Base-by-base conservation (phyloP, 345 rosid genomes). In the Geranium brycei region DNA sequence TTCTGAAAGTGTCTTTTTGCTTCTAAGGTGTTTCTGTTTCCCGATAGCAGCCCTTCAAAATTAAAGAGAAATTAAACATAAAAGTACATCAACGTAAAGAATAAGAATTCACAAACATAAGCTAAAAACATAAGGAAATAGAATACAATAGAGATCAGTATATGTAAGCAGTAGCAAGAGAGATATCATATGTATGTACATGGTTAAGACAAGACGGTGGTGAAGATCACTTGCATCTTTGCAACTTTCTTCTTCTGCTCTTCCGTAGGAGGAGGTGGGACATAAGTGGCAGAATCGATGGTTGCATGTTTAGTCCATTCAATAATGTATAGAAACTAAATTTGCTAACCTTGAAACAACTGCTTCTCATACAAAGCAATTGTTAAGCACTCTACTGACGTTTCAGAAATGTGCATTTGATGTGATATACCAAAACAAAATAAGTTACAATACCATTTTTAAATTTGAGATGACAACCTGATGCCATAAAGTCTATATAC, bases 181-280 rank as follows among this genome's bases (percentile, higher is more conserved):
- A n/a, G n/a, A n/a, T n/a, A n/a, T n/a, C n/a, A n/a, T n/a, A n/a
- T 72, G 69, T 77, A 57, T 88, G n/a, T n/a, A n/a, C n/a, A 32
- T 32, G 38, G 11, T 41, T 59, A 15, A 10, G 41, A 59, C 28
- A 58, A 62, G 18, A 62, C 18, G 19, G 4, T 60, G 40, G 38
- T 30, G 12, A 62, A 11, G 17, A 69, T 56, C 53, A 62, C 88
- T 77, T 68, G 85, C 95, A 91, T 62, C 76, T 85, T 86, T 12
- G 85, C 87, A 32, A 86, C 87, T 73, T 85, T 90, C 78, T 93
- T 93, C 83, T 91, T 93, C 74, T 93, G 91, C 77, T 93, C 99
- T 79, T 93, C 96, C 28, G 97, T 82, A 62, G 99, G 99, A 63
- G 97, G 96, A 0, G 97, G 99, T 7, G 97, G 96, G 62, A 93